Evolutionary conservation across 306 rosid species (phyloP), one percentile per base, ranked within the genome.

Genomic region (Luffa acutangula): DNA sequence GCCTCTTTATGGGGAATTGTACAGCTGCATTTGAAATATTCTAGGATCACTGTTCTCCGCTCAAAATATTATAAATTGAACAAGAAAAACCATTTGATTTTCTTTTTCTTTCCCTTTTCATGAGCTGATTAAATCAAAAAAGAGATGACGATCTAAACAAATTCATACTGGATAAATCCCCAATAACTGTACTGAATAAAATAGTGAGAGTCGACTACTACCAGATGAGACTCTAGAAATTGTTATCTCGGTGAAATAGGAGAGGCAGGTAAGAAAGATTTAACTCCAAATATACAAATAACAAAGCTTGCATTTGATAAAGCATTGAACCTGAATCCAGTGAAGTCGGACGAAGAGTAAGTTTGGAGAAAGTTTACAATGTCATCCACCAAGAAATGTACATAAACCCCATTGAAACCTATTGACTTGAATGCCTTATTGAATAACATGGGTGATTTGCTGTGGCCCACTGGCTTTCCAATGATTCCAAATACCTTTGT

Each of bases 401-500:
- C 59, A 81, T 89, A 91, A 64, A 89, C 82, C 56, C 93, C 97
- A 79, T 91, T 80, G 79, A 89, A 91, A 54, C 85, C 87, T 69
- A 82, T 85, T 0, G 83, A 82, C 77, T 82, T 88, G 81, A 91
- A 91, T 53, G 92, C 89, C 58, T 87, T 77, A 82, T 91, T 91
- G 80, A 84, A 91, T 39, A 91, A 81, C 87, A 84, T 87, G 56
- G 93, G 92, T 53, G 91, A 87, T 79, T 83, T 89, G 86, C 91
- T 85, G 72, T 89, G 92, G 67, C 88, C 77, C 42, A 87, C 83
- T 5, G 97, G 92, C 51, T 91, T 91, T 88, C 97, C 97, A 9
- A 91, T 84, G 71, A 85, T 89, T 57, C 93, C 97, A 78, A 85
- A 87, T 7, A 91, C 88, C 88, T 89, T 88, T 72, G 97, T 89